Evolutionary conservation across 805 yeast species (phyloP).

Genomic region (Starmerella ratchasimensis): DNA sequence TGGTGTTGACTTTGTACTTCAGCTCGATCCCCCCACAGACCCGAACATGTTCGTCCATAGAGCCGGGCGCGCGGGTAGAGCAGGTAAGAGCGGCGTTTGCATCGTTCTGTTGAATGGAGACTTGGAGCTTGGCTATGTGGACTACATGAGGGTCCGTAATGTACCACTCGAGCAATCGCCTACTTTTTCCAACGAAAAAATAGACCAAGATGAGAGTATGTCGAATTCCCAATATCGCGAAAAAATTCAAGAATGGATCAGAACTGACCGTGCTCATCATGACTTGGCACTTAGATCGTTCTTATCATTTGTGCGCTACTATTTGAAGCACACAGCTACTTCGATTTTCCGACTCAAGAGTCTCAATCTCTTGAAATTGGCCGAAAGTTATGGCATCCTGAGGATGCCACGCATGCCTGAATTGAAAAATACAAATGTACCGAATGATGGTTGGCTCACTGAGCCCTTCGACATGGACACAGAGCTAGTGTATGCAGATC

Average conservation of each 20-base stretch:
- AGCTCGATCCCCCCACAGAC: constrained; percentile 87
- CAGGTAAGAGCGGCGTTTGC: constrained; percentile 71
- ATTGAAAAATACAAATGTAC: constrained; percentile 39
- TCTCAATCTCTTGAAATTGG: constrained; percentile 59
- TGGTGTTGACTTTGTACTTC: constrained; percentile 87
- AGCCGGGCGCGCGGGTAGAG: constrained; percentile 91
- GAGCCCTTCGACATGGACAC: constrained; percentile 49
- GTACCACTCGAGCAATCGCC: constrained; percentile 33
- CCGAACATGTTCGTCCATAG: constrained; percentile 85
- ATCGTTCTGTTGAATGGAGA: constrained; percentile 59
- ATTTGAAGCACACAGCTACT: constrained; percentile 74
- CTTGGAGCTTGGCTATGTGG: constrained; percentile 68
- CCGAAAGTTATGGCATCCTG: constrained; percentile 62
- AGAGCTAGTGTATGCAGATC: constrained; percentile 48
- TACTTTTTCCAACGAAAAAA: constrained; percentile 1
- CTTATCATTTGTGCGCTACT: constrained; percentile 71
- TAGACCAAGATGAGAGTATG: background rate
- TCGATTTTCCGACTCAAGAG: constrained; percentile 69
- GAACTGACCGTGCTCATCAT: constrained; percentile 64
- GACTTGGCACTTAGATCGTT: constrained; percentile 69
- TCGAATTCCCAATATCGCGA: constrained; percentile 15
- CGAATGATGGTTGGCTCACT: constrained; percentile 66
- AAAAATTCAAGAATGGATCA: constrained; percentile 39
- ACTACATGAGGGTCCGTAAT: constrained; percentile 61
- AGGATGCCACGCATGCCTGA: constrained; percentile 95